Base-by-base conservation (phyloP, 768 basidiomycete genomes). In the Floccularia luteovirens region DNA sequence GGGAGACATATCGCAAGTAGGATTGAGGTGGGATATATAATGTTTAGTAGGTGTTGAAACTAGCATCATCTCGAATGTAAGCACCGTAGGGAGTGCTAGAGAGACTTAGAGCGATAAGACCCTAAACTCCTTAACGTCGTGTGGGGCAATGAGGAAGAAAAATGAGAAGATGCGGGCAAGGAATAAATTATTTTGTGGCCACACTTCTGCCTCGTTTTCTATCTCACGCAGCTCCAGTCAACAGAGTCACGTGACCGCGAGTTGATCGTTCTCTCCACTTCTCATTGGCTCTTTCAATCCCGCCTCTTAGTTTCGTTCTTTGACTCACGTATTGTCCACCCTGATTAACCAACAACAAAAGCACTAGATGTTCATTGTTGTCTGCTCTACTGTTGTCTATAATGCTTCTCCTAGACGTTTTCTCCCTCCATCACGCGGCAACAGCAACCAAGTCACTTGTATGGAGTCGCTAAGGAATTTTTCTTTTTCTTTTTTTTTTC, bases 221-320 rank as follows among this genome's bases (percentile, higher is more conserved):
- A 59, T 65, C 63, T 58, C 62, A 58, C 61, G 61, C 54, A 48
- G 32, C 31, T 35, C 20, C 28, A 44, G 47, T 60, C 69, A 71
- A 71, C 67, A 68, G 58, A 19, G 38, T 62, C 69, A 71, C 57
- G 59, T 69, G 69, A 60, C 39, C 67, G 67, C 54, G 66, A 58
- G 43, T 47, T 47, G 39, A 21, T 41, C 21, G 28, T 23, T n/a
- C n/a, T n/a, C n/a, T n/a, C n/a, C n/a, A n/a, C n/a, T n/a, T n/a
- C n/a, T n/a, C 39, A 19, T 34, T 17, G 32, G 27, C 27, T 30
- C n/a, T 39, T 16, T 6, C 22, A n/a, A n/a, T 39, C n/a, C 17
- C 38, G 24, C 25, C 6, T 7, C 17, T 28, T 39, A 11, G 3
- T 20, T 14, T 39, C 14, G 36, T 10, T 30, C 14, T 7, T 39